phyloP scores from a whole-genome alignment of 352 stramenopile species.

The Phytophthora pinifolia region DNA sequence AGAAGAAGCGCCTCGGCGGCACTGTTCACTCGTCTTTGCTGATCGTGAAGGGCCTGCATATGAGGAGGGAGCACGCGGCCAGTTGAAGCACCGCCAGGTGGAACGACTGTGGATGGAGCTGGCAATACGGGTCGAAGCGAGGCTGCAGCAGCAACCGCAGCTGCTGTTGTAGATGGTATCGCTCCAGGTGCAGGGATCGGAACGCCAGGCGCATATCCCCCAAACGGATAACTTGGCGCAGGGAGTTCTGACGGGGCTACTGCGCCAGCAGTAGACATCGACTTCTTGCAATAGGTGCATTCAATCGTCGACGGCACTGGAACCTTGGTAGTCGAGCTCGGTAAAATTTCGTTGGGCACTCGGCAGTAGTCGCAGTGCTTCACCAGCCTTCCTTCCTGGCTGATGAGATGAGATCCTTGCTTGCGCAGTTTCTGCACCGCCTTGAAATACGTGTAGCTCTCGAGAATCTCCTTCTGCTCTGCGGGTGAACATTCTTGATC shows the following conservation, averaged over 20 bases:
- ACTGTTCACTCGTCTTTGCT: constrained; percentile 20
- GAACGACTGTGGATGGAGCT: not conserved
- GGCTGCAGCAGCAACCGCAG: not conserved
- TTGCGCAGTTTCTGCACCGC: constrained; percentile 52
- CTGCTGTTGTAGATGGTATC: constrained; percentile 14
- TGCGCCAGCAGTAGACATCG: constrained; percentile 44
- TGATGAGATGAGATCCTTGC: constrained; percentile 35
- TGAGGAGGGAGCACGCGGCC: constrained; percentile 29
- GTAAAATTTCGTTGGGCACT: constrained; percentile 65
- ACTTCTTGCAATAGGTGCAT: constrained; percentile 60
- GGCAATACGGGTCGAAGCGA: not conserved
- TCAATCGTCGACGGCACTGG: constrained; percentile 62
- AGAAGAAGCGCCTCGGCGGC: constrained; percentile 1
- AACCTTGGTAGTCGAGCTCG: constrained; percentile 54
- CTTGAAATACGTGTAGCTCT: constrained; percentile 72
- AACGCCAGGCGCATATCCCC: constrained; percentile 18
- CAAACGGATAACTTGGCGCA: constrained; percentile 18
- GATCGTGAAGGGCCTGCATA: constrained; percentile 22
- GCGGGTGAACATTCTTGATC: constrained; percentile 70
- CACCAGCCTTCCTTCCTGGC: constrained; percentile 47
- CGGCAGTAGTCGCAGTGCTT: constrained; percentile 61
- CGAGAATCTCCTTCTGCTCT: constrained; percentile 77
- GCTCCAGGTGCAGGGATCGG: constrained; percentile 8
- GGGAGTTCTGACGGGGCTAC: constrained; percentile 24
- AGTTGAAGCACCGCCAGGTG: constrained; percentile 5